Conservation (phyloP, 2,329 filamentous ascomycete genomes). For the Endoconidiophora polonica region DNA sequence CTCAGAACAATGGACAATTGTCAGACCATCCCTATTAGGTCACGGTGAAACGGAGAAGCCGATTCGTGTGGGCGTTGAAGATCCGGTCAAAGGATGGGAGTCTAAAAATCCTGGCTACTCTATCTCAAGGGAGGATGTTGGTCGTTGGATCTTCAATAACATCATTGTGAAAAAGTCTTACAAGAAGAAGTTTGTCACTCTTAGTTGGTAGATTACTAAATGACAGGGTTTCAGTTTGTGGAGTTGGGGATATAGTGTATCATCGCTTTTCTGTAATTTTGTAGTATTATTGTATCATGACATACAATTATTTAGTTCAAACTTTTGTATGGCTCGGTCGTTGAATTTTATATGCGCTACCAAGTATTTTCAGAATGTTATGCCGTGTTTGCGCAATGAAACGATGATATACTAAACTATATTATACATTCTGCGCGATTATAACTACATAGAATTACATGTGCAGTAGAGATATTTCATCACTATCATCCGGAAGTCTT, state of each 20-base stretch:
- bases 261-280: too few relatives aligned
- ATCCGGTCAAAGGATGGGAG: conserved; percentile 20
- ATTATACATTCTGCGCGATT: too few relatives aligned
- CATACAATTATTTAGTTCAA: too few relatives aligned
- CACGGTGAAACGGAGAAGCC: conserved; percentile 16
- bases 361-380: too few relatives aligned
- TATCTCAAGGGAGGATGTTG: conserved; percentile 31
- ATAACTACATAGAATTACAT: too few relatives aligned
- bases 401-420: not conserved
- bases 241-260: too few relatives aligned
- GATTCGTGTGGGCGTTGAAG: conserved; percentile 26
- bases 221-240: not conserved
- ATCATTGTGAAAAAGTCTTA: conserved; percentile 20
- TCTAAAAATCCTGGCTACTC: conserved; percentile 27
- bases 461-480: too few relatives aligned
- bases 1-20: conserved; percentile 22
- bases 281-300: too few relatives aligned
- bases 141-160: conserved; percentile 29
- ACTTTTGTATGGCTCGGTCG: too few relatives aligned
- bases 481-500: too few relatives aligned
- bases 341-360: too few relatives aligned
- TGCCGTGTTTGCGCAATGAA: too few relatives aligned
- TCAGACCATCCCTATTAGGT: conserved; percentile 24
- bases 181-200: conserved; percentile 21
- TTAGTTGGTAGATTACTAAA: conserved; percentile 20